A percentile compares a stretch with the other conserved stretches of the same genome.
Conservation (phyloP, 306 rosid genomes). For the Astragalus glycyphyllos region DNA sequence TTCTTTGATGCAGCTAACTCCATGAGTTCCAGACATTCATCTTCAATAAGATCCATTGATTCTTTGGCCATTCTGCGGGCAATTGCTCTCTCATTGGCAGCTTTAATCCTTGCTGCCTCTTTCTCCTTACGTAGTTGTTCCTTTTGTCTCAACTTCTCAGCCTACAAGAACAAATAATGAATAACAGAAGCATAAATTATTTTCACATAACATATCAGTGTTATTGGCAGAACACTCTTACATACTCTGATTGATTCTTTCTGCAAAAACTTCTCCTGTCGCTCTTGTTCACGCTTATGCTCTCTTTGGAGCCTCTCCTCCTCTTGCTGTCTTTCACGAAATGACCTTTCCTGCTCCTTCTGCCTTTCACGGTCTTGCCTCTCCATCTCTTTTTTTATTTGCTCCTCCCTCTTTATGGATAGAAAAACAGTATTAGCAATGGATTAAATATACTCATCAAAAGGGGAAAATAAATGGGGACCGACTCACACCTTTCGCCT, state of each 20-base stretch:
- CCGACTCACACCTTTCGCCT: slow-evolving; percentile 66
- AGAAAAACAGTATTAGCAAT: slow-evolving; percentile 39
- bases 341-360: slow-evolving; percentile 76
- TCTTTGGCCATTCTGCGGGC: slow-evolving; percentile 78
- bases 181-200: slow-evolving; percentile 36
- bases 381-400: slow-evolving; percentile 73
- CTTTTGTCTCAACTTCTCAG: slow-evolving; percentile 74
- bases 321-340: slow-evolving; percentile 81
- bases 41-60: slow-evolving; percentile 73
- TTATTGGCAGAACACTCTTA: slow-evolving; percentile 36
- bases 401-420: slow-evolving; percentile 72
- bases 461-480: slow-evolving; percentile 3
- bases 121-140: slow-evolving; percentile 71
- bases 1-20: slow-evolving; percentile 73
- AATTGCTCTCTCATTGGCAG: slow-evolving; percentile 71
- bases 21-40: slow-evolving; percentile 82
- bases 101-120: slow-evolving; percentile 76
- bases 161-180: slow-evolving; percentile 49
- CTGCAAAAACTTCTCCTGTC: slow-evolving; percentile 70
- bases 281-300: slow-evolving; percentile 73
- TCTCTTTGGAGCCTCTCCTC: slow-evolving; percentile 76
- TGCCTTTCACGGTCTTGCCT: slow-evolving; percentile 73
- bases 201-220: slow-evolving; percentile 29
- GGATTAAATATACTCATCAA: slow-evolving; percentile 22
- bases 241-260: slow-evolving; percentile 78